Evolutionary conservation across 805 yeast species (phyloP).

Genomic region (Metschnikowia picachoensis): DNA sequence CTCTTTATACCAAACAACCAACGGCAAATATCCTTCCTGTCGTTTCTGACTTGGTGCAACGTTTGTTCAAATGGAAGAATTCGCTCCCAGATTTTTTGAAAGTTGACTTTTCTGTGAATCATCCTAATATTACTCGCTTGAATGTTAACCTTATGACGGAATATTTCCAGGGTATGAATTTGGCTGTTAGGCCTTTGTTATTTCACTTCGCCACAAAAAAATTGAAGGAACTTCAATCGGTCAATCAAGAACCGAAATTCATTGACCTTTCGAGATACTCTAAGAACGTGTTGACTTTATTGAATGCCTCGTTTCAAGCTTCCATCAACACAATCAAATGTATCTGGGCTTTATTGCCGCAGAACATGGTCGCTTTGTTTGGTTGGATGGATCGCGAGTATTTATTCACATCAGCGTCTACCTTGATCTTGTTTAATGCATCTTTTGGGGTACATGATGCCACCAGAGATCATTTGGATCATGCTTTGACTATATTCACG

Average conservation of each 20-base stretch:
- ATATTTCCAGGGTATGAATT: constrained; percentile 75
- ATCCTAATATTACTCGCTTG: constrained; percentile 57
- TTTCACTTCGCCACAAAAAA: constrained; percentile 74
- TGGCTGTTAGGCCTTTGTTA: constrained; percentile 72
- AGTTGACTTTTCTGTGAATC: constrained; percentile 55
- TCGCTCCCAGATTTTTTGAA: constrained; percentile 59
- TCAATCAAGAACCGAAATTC: constrained; percentile 42
- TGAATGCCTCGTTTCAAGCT: constrained; percentile 77
- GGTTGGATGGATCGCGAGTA: constrained; percentile 88
- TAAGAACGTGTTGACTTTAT: constrained; percentile 57
- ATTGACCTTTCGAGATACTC: constrained; percentile 68
- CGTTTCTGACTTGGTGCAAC: constrained; percentile 64
- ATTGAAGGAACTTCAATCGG: constrained; percentile 45
- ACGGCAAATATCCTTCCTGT: constrained; percentile 71
- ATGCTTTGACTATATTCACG: constrained; percentile 64
- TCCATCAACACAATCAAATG: constrained; percentile 72
- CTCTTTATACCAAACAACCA: constrained; percentile 72
- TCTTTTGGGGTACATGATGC: constrained; percentile 82
- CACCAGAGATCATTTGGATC: constrained; percentile 66
- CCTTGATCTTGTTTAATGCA: constrained; percentile 67
- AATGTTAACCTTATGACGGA: constrained; percentile 77
- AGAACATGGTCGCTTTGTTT: constrained; percentile 78
- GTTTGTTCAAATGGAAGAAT: constrained; percentile 64
- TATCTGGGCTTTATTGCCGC: constrained; percentile 70
- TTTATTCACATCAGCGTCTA: constrained; percentile 71